Conservation (phyloP, 805 yeast genomes). For the Sugiyamaella chiloensis region DNA sequence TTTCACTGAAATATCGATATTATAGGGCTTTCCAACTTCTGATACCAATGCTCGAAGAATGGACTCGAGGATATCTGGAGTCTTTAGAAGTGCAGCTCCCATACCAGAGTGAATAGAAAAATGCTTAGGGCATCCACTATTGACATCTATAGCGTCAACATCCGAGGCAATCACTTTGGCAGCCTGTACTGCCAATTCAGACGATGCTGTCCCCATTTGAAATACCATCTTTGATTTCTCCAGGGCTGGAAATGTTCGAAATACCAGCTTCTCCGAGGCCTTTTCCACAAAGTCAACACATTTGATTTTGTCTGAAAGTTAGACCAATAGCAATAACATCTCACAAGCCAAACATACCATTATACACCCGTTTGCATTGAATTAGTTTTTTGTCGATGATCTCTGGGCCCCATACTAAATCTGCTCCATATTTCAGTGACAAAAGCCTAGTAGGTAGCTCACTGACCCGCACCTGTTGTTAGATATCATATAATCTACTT, state of each 20-base stretch:
- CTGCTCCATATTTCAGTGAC: conserved; percentile 83
- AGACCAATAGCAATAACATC: conserved; percentile 5
- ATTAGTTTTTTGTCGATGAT: conserved; percentile 82
- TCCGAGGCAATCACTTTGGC: conserved; percentile 77
- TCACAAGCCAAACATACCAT: conserved; percentile 41
- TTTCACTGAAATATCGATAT: conserved; percentile 85
- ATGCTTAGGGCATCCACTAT: conserved; percentile 97
- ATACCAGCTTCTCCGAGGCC: conserved; percentile 49
- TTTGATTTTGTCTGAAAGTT: conserved; percentile 11
- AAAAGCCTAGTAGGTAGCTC: conserved; percentile 86
- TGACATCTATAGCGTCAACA: conserved; percentile 89
- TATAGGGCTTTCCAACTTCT: conserved; percentile 72
- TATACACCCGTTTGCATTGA: conserved; percentile 62
- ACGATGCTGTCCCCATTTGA: conserved; percentile 85
- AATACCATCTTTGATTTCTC: conserved; percentile 74
- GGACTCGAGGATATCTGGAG: conserved; percentile 73
- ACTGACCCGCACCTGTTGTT: conserved; percentile 70
- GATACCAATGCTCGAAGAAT: conserved; percentile 68
- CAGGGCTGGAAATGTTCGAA: conserved; percentile 63
- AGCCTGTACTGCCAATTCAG: conserved; percentile 84
- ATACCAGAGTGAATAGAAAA: conserved; percentile 92
- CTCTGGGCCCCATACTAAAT: conserved; percentile 96
- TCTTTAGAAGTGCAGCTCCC: conserved; percentile 89
- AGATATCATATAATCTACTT: too few relatives aligned
- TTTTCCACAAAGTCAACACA: conserved; percentile 26